Conservation (phyloP, 2,329 filamentous ascomycete genomes). For the Blumeria hordei region DNA sequence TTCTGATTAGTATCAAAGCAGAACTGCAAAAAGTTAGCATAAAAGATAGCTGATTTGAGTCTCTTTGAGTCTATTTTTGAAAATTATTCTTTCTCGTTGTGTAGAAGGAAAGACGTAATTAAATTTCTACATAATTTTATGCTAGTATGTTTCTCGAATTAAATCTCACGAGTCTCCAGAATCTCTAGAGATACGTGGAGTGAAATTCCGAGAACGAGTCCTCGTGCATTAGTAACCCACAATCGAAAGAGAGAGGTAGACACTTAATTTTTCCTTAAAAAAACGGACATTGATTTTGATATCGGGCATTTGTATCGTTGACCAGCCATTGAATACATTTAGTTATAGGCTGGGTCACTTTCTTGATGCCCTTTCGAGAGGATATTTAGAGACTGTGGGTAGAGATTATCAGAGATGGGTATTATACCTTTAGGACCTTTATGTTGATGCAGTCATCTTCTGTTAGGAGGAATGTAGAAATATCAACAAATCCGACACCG, state of each 20-base stretch:
- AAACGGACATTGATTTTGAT: conserved; percentile 17
- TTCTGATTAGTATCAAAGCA: too few species aligned
- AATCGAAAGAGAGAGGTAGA: conserved; percentile 17
- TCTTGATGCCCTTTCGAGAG: conserved; percentile 26
- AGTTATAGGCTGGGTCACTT: conserved; percentile 28
- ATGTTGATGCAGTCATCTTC: conserved; percentile 35
- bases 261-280: conserved; percentile 13
- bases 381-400: not conserved
- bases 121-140: too few species aligned
- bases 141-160: not conserved
- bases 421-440: conserved; percentile 17
- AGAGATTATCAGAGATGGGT: conserved; percentile 3
- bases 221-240: conserved; percentile 19
- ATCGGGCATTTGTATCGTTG: conserved; percentile 48
- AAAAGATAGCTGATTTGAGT: too few species aligned
- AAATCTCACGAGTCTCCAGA: conserved; percentile 24
- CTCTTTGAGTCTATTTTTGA: too few species aligned
- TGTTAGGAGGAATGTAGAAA: conserved; percentile 49
- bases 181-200: conserved; percentile 22
- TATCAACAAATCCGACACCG: conserved; percentile 56
- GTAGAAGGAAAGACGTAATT: too few species aligned
- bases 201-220: conserved; percentile 20
- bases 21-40: too few species aligned
- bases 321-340: conserved; percentile 26
- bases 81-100: too few species aligned